Conservation (phyloP, 2,329 filamentous ascomycete species). For the Ascochyta viciae-villosae region DNA sequence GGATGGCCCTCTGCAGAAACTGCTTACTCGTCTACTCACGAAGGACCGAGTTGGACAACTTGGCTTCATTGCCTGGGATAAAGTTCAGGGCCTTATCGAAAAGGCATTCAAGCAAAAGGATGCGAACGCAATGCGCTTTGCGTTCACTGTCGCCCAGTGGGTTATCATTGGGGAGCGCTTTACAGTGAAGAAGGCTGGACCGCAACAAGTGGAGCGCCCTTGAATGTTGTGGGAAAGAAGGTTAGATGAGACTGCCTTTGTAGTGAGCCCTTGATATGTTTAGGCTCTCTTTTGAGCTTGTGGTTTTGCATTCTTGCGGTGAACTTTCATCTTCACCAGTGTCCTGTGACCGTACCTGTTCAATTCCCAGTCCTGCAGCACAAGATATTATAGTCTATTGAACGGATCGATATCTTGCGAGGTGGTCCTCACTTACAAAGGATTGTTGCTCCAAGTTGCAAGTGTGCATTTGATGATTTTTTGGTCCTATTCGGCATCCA, state of each 20-base stretch:
- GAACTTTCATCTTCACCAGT: too few relatives aligned
- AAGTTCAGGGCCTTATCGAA: slow-evolving; percentile 25
- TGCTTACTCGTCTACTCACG: slow-evolving; percentile 34
- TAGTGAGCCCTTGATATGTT: too few relatives aligned
- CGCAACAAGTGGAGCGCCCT: neutral
- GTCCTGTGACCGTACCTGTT: too few relatives aligned
- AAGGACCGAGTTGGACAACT: slow-evolving; percentile 32
- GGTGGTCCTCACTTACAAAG: too few relatives aligned
- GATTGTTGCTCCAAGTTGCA: too few relatives aligned
- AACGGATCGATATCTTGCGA: too few relatives aligned
- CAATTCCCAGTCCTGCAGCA: too few relatives aligned
- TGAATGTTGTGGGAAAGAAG: neutral
- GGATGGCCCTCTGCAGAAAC: slow-evolving; percentile 53
- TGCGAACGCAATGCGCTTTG: slow-evolving; percentile 45
- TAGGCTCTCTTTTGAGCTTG: too few relatives aligned
- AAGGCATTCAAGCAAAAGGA: slow-evolving; percentile 34
- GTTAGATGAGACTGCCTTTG: neutral
- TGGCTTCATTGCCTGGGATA: slow-evolving; percentile 46
- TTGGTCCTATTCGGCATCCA: too few relatives aligned
- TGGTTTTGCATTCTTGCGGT: too few relatives aligned
- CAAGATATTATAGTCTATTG: too few relatives aligned
- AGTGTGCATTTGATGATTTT: too few relatives aligned
- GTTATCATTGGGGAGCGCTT: slow-evolving; percentile 56
- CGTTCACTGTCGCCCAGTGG: slow-evolving; percentile 53
- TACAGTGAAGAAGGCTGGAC: slow-evolving; percentile 43